Conservation (phyloP, 768 basidiomycete species). For the Basidioascus undulatus region DNA sequence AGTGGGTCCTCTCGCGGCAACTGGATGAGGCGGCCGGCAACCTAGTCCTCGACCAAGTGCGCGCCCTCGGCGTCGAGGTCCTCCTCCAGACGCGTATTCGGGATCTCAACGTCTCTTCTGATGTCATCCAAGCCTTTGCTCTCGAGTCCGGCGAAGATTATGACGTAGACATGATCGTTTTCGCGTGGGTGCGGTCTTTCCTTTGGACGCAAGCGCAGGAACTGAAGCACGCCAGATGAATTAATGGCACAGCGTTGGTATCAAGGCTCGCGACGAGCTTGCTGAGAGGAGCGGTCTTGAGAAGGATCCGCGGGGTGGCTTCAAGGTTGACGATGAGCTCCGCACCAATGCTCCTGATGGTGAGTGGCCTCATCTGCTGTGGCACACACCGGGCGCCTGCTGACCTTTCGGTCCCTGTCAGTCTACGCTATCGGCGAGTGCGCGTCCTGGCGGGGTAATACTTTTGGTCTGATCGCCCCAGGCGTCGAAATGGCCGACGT, state of each 20-base stretch:
- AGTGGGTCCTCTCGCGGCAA: conserved; percentile 31
- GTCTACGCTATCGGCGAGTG: conserved; percentile 59
- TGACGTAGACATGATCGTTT: conserved; percentile 33
- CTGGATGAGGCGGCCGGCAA: conserved; percentile 34
- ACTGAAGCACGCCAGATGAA: too few species aligned
- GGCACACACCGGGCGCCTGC: too few species aligned
- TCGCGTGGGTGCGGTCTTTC: too few species aligned
- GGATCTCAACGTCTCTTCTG: too few species aligned
- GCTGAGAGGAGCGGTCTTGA: conserved; percentile 30
- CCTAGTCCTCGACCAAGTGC: conserved; percentile 35
- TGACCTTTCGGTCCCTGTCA: too few species aligned
- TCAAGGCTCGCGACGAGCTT: conserved; percentile 43
- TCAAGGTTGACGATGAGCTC: conserved; percentile 33
- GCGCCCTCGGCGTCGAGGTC: conserved; percentile 34
- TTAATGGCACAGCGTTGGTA: too few species aligned
- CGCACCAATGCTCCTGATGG: conserved; percentile 31
- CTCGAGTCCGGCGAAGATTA: too few species aligned
- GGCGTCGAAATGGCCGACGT: conserved; percentile 50
- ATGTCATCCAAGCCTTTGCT: too few species aligned
- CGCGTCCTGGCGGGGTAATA: conserved; percentile 37
- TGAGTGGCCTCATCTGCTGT: too few species aligned
- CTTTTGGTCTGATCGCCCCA: conserved; percentile 53
- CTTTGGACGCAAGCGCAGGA: too few species aligned
- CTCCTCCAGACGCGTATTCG: too few species aligned
- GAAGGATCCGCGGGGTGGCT: conserved; percentile 28